A percentile compares a stretch with the other conserved stretches of the same genome.
phyloP scores from a whole-genome alignment of 257 asterid genomes.

The Gardenia jasminoides region DNA sequence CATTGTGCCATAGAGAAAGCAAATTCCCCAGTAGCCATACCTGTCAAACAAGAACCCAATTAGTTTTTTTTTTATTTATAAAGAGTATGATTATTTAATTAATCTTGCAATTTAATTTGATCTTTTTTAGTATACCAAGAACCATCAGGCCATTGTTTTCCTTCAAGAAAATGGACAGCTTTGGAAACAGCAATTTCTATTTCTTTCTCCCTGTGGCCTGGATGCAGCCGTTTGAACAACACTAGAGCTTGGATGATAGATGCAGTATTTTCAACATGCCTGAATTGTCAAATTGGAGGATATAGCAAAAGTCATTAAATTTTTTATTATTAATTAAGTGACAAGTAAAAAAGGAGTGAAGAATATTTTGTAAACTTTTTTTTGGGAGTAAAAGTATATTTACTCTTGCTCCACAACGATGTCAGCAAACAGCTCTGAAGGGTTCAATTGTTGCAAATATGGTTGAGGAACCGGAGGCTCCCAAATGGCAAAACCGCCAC shows the following conservation, averaged over 20 bases:
- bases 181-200: conserved; percentile 48
- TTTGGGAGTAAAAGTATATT: conserved; percentile 18
- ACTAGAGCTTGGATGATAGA: conserved; percentile 50
- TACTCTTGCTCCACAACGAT: conserved; percentile 78
- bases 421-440: conserved; percentile 76
- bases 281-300: conserved; percentile 14
- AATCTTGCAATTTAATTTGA: too few species aligned
- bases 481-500: conserved; percentile 40
- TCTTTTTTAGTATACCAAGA: conserved; percentile 49
- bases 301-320: background rate
- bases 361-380: too few species aligned
- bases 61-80: background rate
- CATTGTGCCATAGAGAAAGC: conserved; percentile 72
- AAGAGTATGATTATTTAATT: too few species aligned
- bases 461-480: conserved; percentile 50
- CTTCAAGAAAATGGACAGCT: conserved; percentile 52
- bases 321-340: background rate
- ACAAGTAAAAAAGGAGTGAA: too few species aligned
- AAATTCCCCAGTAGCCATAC: conserved; percentile 85
- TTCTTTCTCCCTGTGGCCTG: conserved; percentile 65
- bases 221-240: conserved; percentile 56
- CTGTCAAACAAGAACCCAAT: conserved; percentile 18
- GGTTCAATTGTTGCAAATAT: conserved; percentile 67
- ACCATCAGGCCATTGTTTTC: conserved; percentile 60
- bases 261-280: conserved; percentile 67